Evolutionary conservation across 1,284 basidiomycete genomes (phyloP).

Genomic region (Pyrrhoderma lamaoense): DNA sequence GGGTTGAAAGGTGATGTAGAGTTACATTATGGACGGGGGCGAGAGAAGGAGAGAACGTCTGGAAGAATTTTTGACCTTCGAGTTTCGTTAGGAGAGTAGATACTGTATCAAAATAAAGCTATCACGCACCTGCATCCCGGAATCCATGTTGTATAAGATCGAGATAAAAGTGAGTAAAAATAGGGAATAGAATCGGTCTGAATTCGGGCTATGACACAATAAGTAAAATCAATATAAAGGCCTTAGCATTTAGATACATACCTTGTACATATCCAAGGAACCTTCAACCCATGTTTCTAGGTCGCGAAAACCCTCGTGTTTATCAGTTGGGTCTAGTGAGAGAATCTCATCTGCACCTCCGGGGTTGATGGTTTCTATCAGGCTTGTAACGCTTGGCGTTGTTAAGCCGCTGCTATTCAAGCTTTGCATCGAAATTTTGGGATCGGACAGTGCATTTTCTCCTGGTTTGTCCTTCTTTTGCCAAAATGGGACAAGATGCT

Average conservation of each 20-base stretch:
- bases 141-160: constrained; percentile 90
- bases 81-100: background rate
- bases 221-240: constrained; percentile 2
- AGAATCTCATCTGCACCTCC: constrained; percentile 79
- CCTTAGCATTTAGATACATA: constrained; percentile 31
- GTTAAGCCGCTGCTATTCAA: constrained; percentile 52
- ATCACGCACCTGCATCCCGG: constrained; percentile 72
- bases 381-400: constrained; percentile 56
- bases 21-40: constrained; percentile 64
- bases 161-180: constrained; percentile 96
- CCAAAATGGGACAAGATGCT: constrained; percentile 55
- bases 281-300: constrained; percentile 93
- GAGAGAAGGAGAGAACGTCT: constrained; percentile 65
- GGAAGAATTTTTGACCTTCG: constrained; percentile 75
- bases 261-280: constrained; percentile 80
- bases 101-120: constrained; percentile 2
- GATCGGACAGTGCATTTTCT: constrained; percentile 62
- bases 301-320: constrained; percentile 80
- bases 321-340: constrained; percentile 81
- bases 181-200: constrained; percentile 86
- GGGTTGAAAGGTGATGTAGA: constrained; percentile 75
- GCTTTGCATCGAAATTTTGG: constrained; percentile 56
- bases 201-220: constrained; percentile 71
- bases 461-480: constrained; percentile 56
- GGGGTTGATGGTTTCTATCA: constrained; percentile 67